Percentiles rank a stretch among this genome's conserved stretches.
These are phyloP conservation scores for Trichophaea hybrida DNA, from an alignment of 2,329 filamentous ascomycete species.

Conservation along the genomic window DNA sequence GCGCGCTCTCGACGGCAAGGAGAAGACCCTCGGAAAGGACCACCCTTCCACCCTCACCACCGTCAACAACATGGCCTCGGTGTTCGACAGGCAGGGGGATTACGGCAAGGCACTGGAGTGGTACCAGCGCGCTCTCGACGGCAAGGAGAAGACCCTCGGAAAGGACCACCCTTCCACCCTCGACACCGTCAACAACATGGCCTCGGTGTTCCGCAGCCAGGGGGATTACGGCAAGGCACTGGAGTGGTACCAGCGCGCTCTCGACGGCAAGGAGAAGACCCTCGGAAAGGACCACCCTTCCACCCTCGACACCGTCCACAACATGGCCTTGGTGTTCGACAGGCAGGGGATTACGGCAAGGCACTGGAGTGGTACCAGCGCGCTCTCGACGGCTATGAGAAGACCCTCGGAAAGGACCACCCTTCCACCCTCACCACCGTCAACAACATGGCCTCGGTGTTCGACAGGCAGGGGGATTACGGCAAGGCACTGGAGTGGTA, in stretches of 20 bases:
- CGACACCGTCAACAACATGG: conserved; percentile 14
- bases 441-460: conserved; percentile 12
- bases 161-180: conserved; percentile 2
- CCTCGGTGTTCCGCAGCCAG: conserved; percentile 7
- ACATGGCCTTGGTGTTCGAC: conserved; percentile 12
- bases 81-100: conserved; percentile 8
- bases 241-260: background rate
- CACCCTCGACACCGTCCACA: conserved; percentile 7
- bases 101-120: conserved; percentile 8
- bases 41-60: conserved; percentile 7
- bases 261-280: background rate
- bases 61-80: conserved; percentile 11
- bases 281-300: conserved; percentile 2
- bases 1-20: background rate
- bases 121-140: background rate
- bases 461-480: conserved; percentile 5
- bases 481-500: conserved; percentile 3
- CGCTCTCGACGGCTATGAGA: background rate
- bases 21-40: conserved; percentile 3
- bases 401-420: conserved; percentile 3
- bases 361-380: background rate
- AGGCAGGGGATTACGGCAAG: conserved; percentile 10
- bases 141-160: background rate
- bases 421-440: conserved; percentile 7
- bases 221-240: conserved; percentile 9